Percentiles rank a stretch among this genome's conserved stretches.
Conservation (phyloP, 345 rosid genomes). For the Aethionema arabicum region DNA sequence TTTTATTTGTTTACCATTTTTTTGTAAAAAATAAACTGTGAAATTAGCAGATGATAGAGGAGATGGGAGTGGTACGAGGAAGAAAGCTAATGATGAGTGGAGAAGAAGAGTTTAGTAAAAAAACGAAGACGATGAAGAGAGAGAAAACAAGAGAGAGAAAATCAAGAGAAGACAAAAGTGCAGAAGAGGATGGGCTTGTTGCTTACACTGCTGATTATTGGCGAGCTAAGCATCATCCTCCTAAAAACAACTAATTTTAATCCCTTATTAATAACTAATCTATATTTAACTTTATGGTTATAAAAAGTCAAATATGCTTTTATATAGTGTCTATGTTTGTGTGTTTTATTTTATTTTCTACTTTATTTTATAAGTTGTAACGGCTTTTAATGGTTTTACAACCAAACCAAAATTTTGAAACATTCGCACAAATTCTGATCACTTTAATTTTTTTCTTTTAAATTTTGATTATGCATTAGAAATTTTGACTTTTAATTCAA, state of each 20-base stretch:
- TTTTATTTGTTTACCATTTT: too few relatives aligned
- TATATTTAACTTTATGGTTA: conserved; percentile 10
- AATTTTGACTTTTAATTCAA: too few relatives aligned
- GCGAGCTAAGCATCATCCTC: conserved; percentile 73
- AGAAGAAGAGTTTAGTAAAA: background rate
- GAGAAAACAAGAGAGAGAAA: conserved; percentile 10
- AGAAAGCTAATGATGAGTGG: conserved; percentile 31
- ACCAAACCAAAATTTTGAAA: conserved; percentile 18
- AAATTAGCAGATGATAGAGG: background rate
- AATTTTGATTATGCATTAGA: too few relatives aligned
- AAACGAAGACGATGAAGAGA: conserved; percentile 11
- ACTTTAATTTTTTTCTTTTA: too few relatives aligned
- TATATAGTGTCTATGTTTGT: conserved; percentile 9
- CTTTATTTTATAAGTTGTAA: conserved; percentile 3
- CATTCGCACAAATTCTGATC: too few relatives aligned
- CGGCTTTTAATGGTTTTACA: conserved; percentile 25
- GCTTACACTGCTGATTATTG: conserved; percentile 71
- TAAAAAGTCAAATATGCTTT: conserved; percentile 8
- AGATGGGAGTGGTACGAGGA: conserved; percentile 12
- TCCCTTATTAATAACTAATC: background rate
- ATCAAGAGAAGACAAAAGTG: conserved; percentile 23
- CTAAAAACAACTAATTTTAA: conserved; percentile 55
- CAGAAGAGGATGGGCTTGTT: conserved; percentile 45
- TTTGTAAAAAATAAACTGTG: background rate
- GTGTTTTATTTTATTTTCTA: conserved; percentile 18